Percentiles rank a stretch among this genome's conserved stretches.
phyloP scores from a whole-genome alignment of 495 filamentous ascomycete genomes.

The Neurospora sp. region DNA sequence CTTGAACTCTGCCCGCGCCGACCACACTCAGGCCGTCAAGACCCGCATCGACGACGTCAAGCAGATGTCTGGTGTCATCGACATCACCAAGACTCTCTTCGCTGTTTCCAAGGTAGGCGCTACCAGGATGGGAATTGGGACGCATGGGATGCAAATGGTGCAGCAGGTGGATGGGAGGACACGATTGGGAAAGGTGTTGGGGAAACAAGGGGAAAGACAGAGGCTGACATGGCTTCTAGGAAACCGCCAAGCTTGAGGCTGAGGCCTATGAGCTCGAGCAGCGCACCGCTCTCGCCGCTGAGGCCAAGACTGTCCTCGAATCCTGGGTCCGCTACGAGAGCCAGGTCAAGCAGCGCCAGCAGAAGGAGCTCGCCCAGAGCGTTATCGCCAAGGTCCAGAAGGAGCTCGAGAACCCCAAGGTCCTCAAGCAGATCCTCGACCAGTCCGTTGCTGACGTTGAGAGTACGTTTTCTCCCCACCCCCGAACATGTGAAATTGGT shows the following conservation, averaged over 20 bases:
- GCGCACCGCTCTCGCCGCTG: slow-evolving; percentile 72
- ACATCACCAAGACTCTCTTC: slow-evolving; percentile 93
- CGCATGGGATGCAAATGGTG: neutral
- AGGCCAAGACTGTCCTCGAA: slow-evolving; percentile 92
- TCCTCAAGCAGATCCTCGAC: slow-evolving; percentile 86
- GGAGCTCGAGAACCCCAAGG: slow-evolving; percentile 95
- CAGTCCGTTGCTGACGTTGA: slow-evolving; percentile 94
- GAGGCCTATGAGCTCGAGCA: slow-evolving; percentile 96
- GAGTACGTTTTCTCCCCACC: slow-evolving; percentile 51
- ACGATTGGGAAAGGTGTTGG: neutral
- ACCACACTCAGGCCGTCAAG: slow-evolving; percentile 94
- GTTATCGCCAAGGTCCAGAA: slow-evolving; percentile 95
- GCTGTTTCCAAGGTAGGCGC: slow-evolving; percentile 84
- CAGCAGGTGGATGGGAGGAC: neutral
- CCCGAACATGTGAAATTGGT: neutral
- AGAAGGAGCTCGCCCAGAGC: slow-evolving; percentile 84
- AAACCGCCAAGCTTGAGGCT: slow-evolving; percentile 92
- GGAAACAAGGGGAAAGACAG: neutral
- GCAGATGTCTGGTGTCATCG: slow-evolving; percentile 86
- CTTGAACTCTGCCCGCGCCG: slow-evolving; percentile 81
- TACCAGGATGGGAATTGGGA: neutral
- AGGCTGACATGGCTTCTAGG: slow-evolving; percentile 42
- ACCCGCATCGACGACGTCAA: slow-evolving; percentile 83
- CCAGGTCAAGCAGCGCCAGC: slow-evolving; percentile 96
- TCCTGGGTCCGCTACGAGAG: slow-evolving; percentile 98